A percentile compares a stretch with the other conserved stretches of the same genome.
Evolutionary conservation across 2,329 filamentous ascomycete species (phyloP).

Genomic region (Clathrospora elynae): DNA sequence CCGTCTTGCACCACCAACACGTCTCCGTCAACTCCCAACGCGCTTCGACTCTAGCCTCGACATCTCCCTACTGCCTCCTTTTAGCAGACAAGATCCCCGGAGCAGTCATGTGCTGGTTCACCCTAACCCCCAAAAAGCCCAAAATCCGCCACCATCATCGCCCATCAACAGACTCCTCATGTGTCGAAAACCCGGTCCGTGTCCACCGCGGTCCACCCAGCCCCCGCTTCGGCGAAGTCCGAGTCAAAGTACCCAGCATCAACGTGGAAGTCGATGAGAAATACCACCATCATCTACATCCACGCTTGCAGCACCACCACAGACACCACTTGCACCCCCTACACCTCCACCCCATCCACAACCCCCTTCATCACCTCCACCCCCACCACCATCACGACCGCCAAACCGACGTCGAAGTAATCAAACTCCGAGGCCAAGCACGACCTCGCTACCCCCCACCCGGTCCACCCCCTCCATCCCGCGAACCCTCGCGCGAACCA

Average conservation of each 20-base stretch:
- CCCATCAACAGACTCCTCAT: slow-evolving; percentile 29
- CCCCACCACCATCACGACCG: slow-evolving; percentile 17
- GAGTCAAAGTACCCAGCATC: slow-evolving; percentile 30
- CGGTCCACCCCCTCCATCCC: slow-evolving; percentile 23
- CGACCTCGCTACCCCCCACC: slow-evolving; percentile 21
- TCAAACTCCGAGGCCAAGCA: slow-evolving; percentile 29
- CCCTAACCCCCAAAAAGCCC: slow-evolving; percentile 35
- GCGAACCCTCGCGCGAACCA: slow-evolving; percentile 25
- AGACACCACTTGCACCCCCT: slow-evolving; percentile 32
- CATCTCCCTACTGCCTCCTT: slow-evolving; percentile 5
- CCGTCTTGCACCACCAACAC: slow-evolving; percentile 29
- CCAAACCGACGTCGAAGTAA: slow-evolving; percentile 1
- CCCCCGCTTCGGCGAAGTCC: slow-evolving; percentile 30
- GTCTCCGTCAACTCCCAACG: slow-evolving; percentile 26
- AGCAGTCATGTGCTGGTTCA: slow-evolving; percentile 42
- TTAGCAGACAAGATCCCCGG: background rate
- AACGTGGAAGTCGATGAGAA: slow-evolving; percentile 24
- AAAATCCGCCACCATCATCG: slow-evolving; percentile 20
- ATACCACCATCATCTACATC: slow-evolving; percentile 26
- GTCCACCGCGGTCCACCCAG: slow-evolving; percentile 26
- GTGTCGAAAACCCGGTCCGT: slow-evolving; percentile 38
- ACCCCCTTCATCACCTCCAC: slow-evolving; percentile 17
- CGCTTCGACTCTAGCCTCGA: slow-evolving; percentile 23
- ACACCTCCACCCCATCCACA: slow-evolving; percentile 32
- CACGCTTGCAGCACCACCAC: slow-evolving; percentile 25